Evolutionary conservation across 495 filamentous ascomycete species (phyloP), one percentile per base, ranked within the genome.

Genomic region (Daldinia loculata): DNA sequence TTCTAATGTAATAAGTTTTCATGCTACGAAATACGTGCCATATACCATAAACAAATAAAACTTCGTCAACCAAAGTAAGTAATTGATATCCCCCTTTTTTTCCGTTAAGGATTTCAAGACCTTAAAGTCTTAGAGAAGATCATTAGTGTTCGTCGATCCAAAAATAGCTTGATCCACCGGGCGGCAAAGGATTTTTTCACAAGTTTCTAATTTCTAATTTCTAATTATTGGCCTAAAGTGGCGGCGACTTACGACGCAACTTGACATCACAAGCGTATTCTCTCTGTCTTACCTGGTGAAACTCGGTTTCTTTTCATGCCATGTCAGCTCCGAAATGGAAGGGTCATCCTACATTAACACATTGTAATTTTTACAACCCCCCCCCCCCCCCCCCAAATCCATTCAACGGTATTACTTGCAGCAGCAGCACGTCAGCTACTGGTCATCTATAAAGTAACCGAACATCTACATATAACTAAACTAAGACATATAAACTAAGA

Each of bases 361-460:
- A 41, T 17, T 6, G 39, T 41, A 17, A 17, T n/a, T 41, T 24
- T 56, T 32, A 15, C 53, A 41, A 29, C 36, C 41, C 38, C 15
- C 52, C 61, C 1, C 24, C 24, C 24, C 24, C 24, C 24, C 3
- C 24, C 24, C 24, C 24, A 1, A 26, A 43, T 67, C 59, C 30
- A 39, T 56, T 66, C 32, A 51, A 53, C 36, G 45, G 56, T 64
- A 72, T 72, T 67, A 72, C 69, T 72, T 67, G 69, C 69, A 67
- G 63, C 63, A 34, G 19, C 43, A 67, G 69, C 60, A 67, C 69
- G 69, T 72, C 69, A 72, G 69, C 69, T 7, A 17, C 24, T 71
- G 58, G 59, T 72, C 63, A 63, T 50, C 52, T 61, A 57, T 48
- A 56, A 30, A 61, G 41, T 51, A 55, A 27, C 48, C 34, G 9